Conservation (phyloP, 148 eudicot species). For the Vaccinium corymbosum region DNA sequence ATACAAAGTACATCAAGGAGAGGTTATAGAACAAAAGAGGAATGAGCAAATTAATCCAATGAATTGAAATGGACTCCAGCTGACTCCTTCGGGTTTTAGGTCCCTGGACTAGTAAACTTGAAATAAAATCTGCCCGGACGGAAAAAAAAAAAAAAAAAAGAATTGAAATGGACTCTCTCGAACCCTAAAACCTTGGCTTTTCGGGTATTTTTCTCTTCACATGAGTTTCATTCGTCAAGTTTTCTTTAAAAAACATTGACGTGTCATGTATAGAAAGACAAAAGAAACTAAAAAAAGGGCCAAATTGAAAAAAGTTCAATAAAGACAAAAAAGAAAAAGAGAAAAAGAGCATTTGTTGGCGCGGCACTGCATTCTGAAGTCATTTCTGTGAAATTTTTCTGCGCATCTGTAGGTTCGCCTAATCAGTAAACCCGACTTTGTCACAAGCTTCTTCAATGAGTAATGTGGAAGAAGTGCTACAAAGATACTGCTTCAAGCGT, state of each 20-base stretch:
- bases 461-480: conserved; percentile 22
- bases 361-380: neutral
- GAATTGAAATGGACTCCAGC: neutral
- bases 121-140: neutral
- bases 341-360: neutral
- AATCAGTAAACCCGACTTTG: neutral
- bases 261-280: neutral
- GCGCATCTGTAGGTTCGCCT: neutral
- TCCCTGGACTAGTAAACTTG: neutral
- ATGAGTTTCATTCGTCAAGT: neutral
- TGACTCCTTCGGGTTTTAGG: neutral
- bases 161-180: neutral
- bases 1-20: neutral
- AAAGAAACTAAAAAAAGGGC: neutral
- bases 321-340: conserved; percentile 3
- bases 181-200: neutral
- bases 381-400: neutral
- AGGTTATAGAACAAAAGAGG: conserved; percentile 2
- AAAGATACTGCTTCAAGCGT: conserved; percentile 50
- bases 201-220: neutral
- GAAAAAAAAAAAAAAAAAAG: neutral
- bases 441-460: conserved; percentile 25
- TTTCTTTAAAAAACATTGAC: neutral
- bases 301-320: neutral
- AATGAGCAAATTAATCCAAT: neutral